These are phyloP conservation scores for Isatis lusitanica DNA, from an alignment of 441 rosid genomes.

Conservation along the genomic window DNA sequence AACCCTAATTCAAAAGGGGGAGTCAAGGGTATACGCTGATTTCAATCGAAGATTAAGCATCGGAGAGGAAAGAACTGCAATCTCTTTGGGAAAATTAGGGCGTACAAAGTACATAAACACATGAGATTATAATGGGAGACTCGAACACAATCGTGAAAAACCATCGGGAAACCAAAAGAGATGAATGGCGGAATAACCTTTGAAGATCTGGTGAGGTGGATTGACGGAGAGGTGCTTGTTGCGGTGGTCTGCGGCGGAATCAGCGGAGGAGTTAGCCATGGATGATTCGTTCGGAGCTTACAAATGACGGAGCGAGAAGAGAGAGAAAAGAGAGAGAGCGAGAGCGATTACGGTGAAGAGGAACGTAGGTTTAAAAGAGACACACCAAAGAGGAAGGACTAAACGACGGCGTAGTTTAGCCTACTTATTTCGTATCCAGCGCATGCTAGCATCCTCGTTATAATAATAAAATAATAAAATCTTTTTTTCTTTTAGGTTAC, in stretches of 20 bases:
- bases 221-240: constrained; percentile 64
- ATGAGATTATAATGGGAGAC: constrained; percentile 6
- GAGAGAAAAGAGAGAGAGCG: constrained; percentile 21
- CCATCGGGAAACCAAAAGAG: not conserved
- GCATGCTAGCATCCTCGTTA: not conserved
- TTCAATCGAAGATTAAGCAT: constrained; percentile 20
- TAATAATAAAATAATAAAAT: not conserved
- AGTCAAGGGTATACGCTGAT: not conserved
- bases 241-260: constrained; percentile 49
- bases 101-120: too few relatives aligned
- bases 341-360: constrained; percentile 34
- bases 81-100: too few relatives aligned
- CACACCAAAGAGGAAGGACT: constrained; percentile 18
- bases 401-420: constrained; percentile 30
- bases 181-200: constrained; percentile 48
- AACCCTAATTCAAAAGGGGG: constrained; percentile 42
- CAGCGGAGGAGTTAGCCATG: constrained; percentile 70
- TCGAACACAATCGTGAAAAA: not conserved
- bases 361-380: constrained; percentile 38
- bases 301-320: not conserved
- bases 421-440: not conserved
- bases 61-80: not conserved
- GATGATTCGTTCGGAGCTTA: constrained; percentile 46
- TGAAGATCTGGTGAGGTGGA: constrained; percentile 60
- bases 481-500: constrained; percentile 2